A percentile compares a stretch with the other conserved stretches of the same genome.
These are phyloP conservation scores for Sarocladiaceae sp. DNA, from an alignment of 2,329 filamentous ascomycete species.

Conservation along the genomic window DNA sequence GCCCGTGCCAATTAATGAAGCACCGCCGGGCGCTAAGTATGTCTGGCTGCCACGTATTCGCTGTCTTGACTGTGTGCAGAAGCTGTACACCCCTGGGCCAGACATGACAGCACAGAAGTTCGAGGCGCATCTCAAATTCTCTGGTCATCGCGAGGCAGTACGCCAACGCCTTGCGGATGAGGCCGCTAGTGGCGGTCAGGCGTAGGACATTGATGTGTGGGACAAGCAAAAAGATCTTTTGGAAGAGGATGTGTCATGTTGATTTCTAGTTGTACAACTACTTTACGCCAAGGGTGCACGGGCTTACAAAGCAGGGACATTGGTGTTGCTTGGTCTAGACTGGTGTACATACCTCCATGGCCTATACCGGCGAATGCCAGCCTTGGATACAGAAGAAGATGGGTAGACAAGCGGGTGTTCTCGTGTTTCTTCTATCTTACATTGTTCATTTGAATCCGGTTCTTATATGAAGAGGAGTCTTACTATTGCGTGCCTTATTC, in stretches of 20 bases:
- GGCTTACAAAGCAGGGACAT: not conserved
- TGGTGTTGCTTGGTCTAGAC: not conserved
- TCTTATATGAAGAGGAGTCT: not conserved
- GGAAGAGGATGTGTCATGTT: not conserved
- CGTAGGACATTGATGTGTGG: not conserved
- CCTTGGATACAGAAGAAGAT: slow-evolving; percentile 7
- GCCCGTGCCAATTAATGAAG: slow-evolving; percentile 44
- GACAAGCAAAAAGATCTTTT: not conserved
- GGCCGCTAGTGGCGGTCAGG: slow-evolving; percentile 12
- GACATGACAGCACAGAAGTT: slow-evolving; percentile 86
- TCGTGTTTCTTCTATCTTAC: not conserved
- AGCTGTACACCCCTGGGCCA: slow-evolving; percentile 87
- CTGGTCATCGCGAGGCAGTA: slow-evolving; percentile 71
- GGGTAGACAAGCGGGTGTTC: slow-evolving; percentile 7
- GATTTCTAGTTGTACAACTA: slow-evolving; percentile 1
- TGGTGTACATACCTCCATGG: not conserved
- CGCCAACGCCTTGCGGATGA: slow-evolving; percentile 25
- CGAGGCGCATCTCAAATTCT: slow-evolving; percentile 85
- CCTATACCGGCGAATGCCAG: not conserved
- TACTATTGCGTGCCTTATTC: no score
- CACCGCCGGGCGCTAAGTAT: slow-evolving; percentile 63
- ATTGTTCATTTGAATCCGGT: not conserved
- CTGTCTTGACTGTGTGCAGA: slow-evolving; percentile 89
- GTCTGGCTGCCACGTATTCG: slow-evolving; percentile 86
- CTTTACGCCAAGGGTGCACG: not conserved